These are phyloP conservation scores for Globisporangium viniferum DNA, from an alignment of 352 stramenopile genomes.

Conservation along the genomic window DNA sequence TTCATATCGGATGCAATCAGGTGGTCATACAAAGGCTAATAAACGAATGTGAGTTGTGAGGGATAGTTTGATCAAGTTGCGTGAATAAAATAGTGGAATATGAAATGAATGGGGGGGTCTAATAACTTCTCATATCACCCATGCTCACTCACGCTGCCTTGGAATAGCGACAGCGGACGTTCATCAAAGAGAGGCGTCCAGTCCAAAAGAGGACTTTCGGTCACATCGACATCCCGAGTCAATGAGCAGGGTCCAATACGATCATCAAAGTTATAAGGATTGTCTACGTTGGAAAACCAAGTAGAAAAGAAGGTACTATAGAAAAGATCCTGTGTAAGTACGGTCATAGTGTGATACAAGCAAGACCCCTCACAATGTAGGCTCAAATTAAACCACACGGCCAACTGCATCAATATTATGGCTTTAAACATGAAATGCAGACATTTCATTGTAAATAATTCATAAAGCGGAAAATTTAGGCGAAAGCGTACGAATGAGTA, in stretches of 20 bases:
- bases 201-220: constrained; percentile 14
- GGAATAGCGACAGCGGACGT: constrained; percentile 39
- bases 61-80: too few species aligned
- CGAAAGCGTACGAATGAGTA: too few species aligned
- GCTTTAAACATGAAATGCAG: background rate
- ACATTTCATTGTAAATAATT: background rate
- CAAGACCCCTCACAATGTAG: background rate
- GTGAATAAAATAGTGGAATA: too few species aligned
- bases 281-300: constrained; percentile 29
- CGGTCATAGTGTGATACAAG: constrained; percentile 8
- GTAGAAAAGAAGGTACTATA: constrained; percentile 28
- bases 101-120: background rate
- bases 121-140: constrained; percentile 35
- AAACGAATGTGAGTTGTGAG: too few species aligned
- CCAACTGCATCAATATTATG: background rate
- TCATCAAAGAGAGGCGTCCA: constrained; percentile 30
- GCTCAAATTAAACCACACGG: background rate
- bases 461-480: background rate
- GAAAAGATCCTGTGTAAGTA: constrained; percentile 33
- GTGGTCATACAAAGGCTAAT: too few species aligned
- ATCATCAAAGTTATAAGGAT: constrained; percentile 22
- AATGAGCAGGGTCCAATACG: constrained; percentile 19
- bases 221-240: constrained; percentile 18
- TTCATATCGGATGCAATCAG: too few species aligned
- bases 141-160: constrained; percentile 40